Evolutionary conservation across 805 yeast species (phyloP).

Genomic region (Priceomyces castillae): DNA sequence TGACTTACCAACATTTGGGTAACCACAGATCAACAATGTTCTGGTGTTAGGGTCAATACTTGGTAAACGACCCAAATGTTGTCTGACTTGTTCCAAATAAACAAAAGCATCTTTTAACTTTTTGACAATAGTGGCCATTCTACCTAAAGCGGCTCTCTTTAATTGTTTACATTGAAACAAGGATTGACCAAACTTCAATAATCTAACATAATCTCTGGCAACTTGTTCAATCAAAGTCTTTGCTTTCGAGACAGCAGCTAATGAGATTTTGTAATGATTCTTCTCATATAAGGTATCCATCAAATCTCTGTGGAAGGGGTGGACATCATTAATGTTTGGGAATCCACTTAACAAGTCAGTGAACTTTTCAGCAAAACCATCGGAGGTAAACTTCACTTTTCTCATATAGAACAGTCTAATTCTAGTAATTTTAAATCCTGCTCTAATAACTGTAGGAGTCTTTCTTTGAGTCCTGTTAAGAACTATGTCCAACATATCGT

Average conservation of each 20-base stretch:
- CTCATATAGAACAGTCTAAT: conserved; percentile 97
- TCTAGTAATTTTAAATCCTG: conserved; percentile 94
- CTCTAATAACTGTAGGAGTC: conserved; percentile 97
- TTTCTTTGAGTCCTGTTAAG: conserved; percentile 97
- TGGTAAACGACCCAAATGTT: conserved; percentile 97
- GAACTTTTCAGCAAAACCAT: conserved; percentile 92
- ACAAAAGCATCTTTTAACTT: conserved; percentile 90
- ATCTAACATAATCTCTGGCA: conserved; percentile 89
- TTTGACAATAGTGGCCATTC: conserved; percentile 98
- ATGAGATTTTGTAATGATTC: conserved; percentile 94
- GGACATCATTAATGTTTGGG: conserved; percentile 96
- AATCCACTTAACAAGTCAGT: conserved; percentile 81
- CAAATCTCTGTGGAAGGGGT: conserved; percentile 96
- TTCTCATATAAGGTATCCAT: conserved; percentile 98
- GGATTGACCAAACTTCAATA: conserved; percentile 95
- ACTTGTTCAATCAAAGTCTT: conserved; percentile 94
- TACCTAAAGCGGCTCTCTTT: conserved; percentile 97
- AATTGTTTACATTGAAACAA: conserved; percentile 98
- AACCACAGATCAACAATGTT: conserved; percentile 95
- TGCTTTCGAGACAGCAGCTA: conserved; percentile 93
- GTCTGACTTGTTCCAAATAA: conserved; percentile 97
- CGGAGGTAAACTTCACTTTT: conserved; percentile 93
- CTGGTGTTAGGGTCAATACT: conserved; percentile 98
- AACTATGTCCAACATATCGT: conserved; percentile 93
- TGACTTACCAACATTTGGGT: conserved; percentile 98